Base-by-base conservation (phyloP, 1,139 yeast species). In the Candida buenavistaensis region DNA sequence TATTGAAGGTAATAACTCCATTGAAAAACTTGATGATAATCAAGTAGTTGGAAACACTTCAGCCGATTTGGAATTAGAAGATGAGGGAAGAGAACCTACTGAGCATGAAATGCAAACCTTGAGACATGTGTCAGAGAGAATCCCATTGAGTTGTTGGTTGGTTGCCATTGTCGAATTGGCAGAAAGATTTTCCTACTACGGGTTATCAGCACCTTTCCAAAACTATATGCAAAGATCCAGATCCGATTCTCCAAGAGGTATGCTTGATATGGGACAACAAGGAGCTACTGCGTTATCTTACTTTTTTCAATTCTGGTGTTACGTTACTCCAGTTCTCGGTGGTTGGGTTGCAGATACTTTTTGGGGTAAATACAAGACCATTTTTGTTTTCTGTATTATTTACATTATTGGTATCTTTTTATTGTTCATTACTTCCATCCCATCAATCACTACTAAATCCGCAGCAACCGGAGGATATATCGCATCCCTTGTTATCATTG, bases 181-280 rank as follows among this genome's bases (percentile, higher is more conserved):
- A 26, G 95, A 85, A 59, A 75, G 95, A 48, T 85, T 85, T 55
- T 72, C 92, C n/a, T 85, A 80, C 68, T 85, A 85, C 51, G 92
- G 94, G 51, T 66, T 83, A 38, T 70, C 81, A 30, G 82, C 85
- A 40, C 82, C 87, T 13, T 78, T 85, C 64, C 82, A 79, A 58
- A 84, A 85, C 62, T 84, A 83, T 56, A 80, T 83, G 79, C 87
- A 82, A 57, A 55, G 68, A 39, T 52, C 60, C 15, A 71, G 71
- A 13, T 39, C 54, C 32, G 68, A 61, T 37, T 63, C 62, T 30
- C 78, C 77, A 29, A 64, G 65, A 22, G 94, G 94, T 57, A 78
- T 80, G 11, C 69, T 84, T 44, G 73, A 73, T 28, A 68, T 81
- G 46, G 80, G 82, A 32, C 68, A 76, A 36, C 69, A 69, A 40